Base-by-base conservation (phyloP, 805 yeast species). In the Kuraishia floccosa region DNA sequence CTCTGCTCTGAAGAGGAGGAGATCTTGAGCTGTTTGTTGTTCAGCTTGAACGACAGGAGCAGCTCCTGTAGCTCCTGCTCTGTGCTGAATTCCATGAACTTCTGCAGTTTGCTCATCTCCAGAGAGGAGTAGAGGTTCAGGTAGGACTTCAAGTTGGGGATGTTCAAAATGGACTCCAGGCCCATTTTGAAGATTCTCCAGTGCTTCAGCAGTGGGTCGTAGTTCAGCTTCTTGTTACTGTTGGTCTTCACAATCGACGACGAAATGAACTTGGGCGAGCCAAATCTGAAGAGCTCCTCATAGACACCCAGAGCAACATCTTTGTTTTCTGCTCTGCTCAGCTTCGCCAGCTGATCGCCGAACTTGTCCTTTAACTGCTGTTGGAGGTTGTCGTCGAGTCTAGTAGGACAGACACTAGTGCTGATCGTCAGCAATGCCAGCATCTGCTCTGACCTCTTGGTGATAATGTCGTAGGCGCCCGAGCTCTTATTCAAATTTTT, bases 361-460 rank as follows among this genome's bases (percentile, higher is more conserved):
- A 62, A 60, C 42, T 60, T 63, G 33, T 66, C 72, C 31, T 58
- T 58, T 32, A 65, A 49, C n/a, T 60, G 58, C 23, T 49, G 48
- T 39, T 57, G 64, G 39, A 65, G 47, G 24, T 49, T 49, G 24
- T 65, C 72, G 38, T 65, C 72, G 16, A 66, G 39, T 41, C 66
- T 56, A 9, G 66, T 60, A 31, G 72, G 71, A 30, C 59, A 54
- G 24, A 66, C 48, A 14, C 68, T 63, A 24, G 63, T 52, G 31
- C 65, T 54, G 22, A 65, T 55, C 18, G 70, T 65, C 34, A 65
- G 46, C 26, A 65, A 50, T 3, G 72, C 70, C 38, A 62, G 63
- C 69, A 64, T 65, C 46, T 65, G 72, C 34, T 64, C 72, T 11
- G 65, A 52, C 39, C 61, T 58, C 46, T 65, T 65, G 34, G 65